Percentiles rank a stretch among this genome's conserved stretches.
These are phyloP conservation scores for Mycena galopus DNA, from an alignment of 768 basidiomycete genomes.

Conservation along the genomic window DNA sequence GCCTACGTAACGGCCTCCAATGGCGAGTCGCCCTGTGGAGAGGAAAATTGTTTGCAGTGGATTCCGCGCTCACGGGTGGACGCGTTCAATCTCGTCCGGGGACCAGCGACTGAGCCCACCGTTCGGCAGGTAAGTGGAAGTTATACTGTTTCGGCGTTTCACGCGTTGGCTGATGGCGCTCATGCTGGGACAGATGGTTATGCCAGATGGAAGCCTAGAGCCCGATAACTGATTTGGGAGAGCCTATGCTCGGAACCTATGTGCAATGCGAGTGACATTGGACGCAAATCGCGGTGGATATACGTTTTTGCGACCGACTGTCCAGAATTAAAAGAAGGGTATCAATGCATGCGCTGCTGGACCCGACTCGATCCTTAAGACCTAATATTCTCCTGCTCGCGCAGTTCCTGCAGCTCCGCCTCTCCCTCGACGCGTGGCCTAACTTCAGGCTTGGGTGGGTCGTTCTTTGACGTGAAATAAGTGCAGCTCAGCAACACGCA, in stretches of 20 bases:
- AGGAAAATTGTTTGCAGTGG: conserved; percentile 27
- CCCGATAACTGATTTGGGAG: neutral
- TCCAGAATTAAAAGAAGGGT: too few species aligned
- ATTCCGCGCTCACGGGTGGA: conserved; percentile 3
- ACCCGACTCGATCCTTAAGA: too few species aligned
- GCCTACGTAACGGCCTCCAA: neutral
- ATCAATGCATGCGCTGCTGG: too few species aligned
- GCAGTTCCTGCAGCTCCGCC: too few species aligned
- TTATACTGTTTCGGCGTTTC: neutral
- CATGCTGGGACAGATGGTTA: neutral
- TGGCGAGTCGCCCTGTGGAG: conserved; percentile 24
- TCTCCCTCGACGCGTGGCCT: too few species aligned
- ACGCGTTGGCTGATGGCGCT: neutral
- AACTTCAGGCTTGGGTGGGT: conserved; percentile 4
- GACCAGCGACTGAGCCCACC: conserved; percentile 12
- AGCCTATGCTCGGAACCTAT: too few species aligned
- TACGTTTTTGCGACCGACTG: too few species aligned
- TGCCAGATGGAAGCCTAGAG: conserved; percentile 13
- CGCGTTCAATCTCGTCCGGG: conserved; percentile 17
- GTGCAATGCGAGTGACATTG: too few species aligned
- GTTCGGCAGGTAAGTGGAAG: conserved; percentile 6
- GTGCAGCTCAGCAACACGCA: conserved; percentile 4
- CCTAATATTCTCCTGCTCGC: too few species aligned
- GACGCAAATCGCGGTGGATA: too few species aligned
- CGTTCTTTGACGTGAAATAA: neutral